phyloP scores from a whole-genome alignment of 805 yeast species.

The Lachancea nothofagi region DNA sequence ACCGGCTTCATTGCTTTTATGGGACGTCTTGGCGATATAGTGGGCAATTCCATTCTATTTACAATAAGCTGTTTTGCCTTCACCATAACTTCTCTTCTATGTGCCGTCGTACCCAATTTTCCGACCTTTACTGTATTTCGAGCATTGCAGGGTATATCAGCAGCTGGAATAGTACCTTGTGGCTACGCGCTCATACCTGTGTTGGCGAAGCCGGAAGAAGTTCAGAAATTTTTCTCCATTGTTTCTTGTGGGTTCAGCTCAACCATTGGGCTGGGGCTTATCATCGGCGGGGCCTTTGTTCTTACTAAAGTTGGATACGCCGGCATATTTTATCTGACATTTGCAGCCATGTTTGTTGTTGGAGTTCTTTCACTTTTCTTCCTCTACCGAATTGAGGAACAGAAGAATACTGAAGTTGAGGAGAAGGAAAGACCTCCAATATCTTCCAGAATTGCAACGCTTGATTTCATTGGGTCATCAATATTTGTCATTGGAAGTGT shows the following conservation, averaged over 20 bases:
- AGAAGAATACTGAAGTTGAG: slow-evolving; percentile 18
- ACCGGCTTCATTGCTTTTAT: slow-evolving; percentile 40
- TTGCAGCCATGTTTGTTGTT: slow-evolving; percentile 28
- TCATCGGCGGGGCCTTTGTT: slow-evolving; percentile 43
- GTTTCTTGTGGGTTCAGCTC: slow-evolving; percentile 28
- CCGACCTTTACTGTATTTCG: slow-evolving; percentile 39
- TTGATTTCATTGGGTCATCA: slow-evolving; percentile 36
- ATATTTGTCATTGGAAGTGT: slow-evolving; percentile 34
- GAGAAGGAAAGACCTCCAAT: slow-evolving; percentile 11
- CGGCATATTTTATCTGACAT: slow-evolving; percentile 36
- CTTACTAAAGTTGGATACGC: slow-evolving; percentile 36
- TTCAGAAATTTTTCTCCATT: slow-evolving; percentile 27
- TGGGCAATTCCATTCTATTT: slow-evolving; percentile 36
- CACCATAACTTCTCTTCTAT: slow-evolving; percentile 30
- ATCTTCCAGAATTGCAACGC: not conserved
- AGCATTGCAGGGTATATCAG: slow-evolving; percentile 43
- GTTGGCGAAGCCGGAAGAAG: slow-evolving; percentile 26
- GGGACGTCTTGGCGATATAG: slow-evolving; percentile 40
- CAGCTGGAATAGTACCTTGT: slow-evolving; percentile 38
- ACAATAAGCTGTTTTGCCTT: slow-evolving; percentile 21
- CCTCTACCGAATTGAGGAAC: slow-evolving; percentile 26
- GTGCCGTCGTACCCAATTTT: slow-evolving; percentile 35
- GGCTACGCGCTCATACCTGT: slow-evolving; percentile 33
- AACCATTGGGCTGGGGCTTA: slow-evolving; percentile 36
- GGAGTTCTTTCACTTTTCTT: slow-evolving; percentile 26